Evolutionary conservation across 305 asterid genomes (phyloP), one percentile per base, ranked within the genome.

Genomic region (Andrographis paniculata): DNA sequence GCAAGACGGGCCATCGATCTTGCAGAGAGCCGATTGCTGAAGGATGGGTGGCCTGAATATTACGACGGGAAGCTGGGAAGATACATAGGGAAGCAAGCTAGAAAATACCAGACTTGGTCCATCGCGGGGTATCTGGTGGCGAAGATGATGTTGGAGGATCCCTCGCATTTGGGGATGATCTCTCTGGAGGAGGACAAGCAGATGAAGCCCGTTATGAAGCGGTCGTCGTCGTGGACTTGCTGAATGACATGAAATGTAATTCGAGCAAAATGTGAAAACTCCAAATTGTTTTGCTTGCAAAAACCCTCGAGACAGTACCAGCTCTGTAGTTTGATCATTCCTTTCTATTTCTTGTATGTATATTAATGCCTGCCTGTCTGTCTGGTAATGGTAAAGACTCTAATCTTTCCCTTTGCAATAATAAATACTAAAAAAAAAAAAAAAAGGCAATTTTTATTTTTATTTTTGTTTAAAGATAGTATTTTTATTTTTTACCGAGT

Each of bases 91-190:
- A 84, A 84, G 58, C 95, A 85, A 58, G 93, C 91, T 2, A 68
- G 95, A 61, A 85, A 79, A 50, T 71, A 60, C 65, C 95, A 85
- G 56, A 81, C 95, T 15, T 81, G 91, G 94, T 85, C 94, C 19
- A 77, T 85, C 35, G 91, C 95, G 0, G 94, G 94, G 31, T 85
- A 85, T 58, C 82, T 85, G 1, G 95, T 85, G 19, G 84, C 93
- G 20, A 85, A 78, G 44, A 78, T 85, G 95, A 70, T 85, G 94
- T 55, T 85, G 56, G 95, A 85, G 72, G 93, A 85, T 67, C 95
- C 95, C 59, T 84, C 95, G 14, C 82, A 79, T 60, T 61, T 84
- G 72, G 95, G 93, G 48, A 81, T 85, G 95, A 82, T 85, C 35
- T 79, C 95, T 24, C 80, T 85, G 20, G 94, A 85, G 61, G 87